These are phyloP conservation scores for Leccinum brunneo-olivaceum DNA, from an alignment of 1,284 basidiomycete species.

Conservation along the genomic window DNA sequence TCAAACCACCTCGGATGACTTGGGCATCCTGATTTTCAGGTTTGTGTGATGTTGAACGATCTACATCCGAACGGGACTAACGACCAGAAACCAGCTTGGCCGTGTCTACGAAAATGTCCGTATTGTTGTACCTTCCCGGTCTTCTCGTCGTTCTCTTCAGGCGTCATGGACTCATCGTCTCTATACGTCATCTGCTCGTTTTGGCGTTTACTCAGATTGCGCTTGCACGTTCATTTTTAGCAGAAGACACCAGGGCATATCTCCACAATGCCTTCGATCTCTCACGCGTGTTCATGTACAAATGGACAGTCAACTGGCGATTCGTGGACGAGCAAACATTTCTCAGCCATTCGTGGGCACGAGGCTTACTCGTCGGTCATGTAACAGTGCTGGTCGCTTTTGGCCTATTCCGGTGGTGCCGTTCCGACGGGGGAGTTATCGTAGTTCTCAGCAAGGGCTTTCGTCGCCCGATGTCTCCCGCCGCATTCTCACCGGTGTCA, in stretches of 20 bases:
- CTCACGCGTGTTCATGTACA: conserved; percentile 83
- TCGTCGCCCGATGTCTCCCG: conserved; percentile 43
- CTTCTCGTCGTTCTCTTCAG: conserved; percentile 77
- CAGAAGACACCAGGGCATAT: conserved; percentile 60
- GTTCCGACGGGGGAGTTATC: conserved; percentile 56
- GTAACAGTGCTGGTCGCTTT: conserved; percentile 56
- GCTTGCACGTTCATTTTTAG: conserved; percentile 71
- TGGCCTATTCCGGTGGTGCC: conserved; percentile 70
- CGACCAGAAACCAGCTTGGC: conserved; percentile 55
- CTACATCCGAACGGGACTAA: conserved; percentile 8
- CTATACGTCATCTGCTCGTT: conserved; percentile 47
- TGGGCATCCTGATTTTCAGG: conserved; percentile 72
- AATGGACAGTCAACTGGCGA: conserved; percentile 99
- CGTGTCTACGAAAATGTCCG: conserved; percentile 94
- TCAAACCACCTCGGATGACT: conserved; percentile 50
- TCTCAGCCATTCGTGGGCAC: conserved; percentile 59
- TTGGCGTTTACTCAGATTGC: conserved; percentile 55
- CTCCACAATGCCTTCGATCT: conserved; percentile 80
- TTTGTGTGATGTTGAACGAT: conserved; percentile 32
- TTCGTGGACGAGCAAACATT: conserved; percentile 77
- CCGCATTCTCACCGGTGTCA: conserved; percentile 40
- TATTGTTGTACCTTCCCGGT: conserved; percentile 87
- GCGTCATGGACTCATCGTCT: conserved; percentile 56
- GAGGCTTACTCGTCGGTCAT: conserved; percentile 63
- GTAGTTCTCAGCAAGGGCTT: conserved; percentile 52